Evolutionary conservation across 2,329 filamentous ascomycete genomes (phyloP).

Genomic region (Monosporascus sp.): DNA sequence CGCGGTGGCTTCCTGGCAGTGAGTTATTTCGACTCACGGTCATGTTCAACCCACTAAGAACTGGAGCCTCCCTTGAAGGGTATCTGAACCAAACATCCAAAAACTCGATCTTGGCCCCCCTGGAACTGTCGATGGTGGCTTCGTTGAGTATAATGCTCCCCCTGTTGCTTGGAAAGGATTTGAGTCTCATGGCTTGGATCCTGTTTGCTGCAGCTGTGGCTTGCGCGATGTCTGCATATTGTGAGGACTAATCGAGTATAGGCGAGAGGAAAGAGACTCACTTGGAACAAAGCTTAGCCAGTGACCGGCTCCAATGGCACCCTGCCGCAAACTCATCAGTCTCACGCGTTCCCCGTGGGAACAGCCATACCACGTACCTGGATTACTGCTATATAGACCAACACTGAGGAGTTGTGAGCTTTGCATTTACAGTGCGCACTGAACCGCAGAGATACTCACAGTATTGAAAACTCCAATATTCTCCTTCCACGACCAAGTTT

Average conservation of each 20-base stretch:
- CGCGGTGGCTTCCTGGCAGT: not conserved
- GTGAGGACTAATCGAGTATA: constrained; percentile 2
- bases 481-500: constrained; percentile 47
- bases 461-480: constrained; percentile 44
- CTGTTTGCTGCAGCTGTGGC: constrained; percentile 54
- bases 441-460: constrained; percentile 17
- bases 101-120: constrained; percentile 51
- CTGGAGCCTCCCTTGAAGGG: constrained; percentile 49
- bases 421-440: not conserved
- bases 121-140: constrained; percentile 32
- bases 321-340: constrained; percentile 12
- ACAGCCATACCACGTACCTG: constrained; percentile 34
- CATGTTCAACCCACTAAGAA: constrained; percentile 57
- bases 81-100: constrained; percentile 55
- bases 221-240: constrained; percentile 44
- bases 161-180: constrained; percentile 24
- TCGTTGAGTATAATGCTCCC: constrained; percentile 26
- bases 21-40: constrained; percentile 24
- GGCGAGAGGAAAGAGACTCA: constrained; percentile 6
- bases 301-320: constrained; percentile 61
- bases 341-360: not conserved
- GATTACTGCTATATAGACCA: constrained; percentile 62
- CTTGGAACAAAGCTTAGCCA: constrained; percentile 62
- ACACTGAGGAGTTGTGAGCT: constrained; percentile 26
- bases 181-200: constrained; percentile 43